These are phyloP conservation scores for Phaeosphaeriaceae sp. DNA, from an alignment of 2,329 filamentous ascomycete genomes.

Conservation along the genomic window DNA sequence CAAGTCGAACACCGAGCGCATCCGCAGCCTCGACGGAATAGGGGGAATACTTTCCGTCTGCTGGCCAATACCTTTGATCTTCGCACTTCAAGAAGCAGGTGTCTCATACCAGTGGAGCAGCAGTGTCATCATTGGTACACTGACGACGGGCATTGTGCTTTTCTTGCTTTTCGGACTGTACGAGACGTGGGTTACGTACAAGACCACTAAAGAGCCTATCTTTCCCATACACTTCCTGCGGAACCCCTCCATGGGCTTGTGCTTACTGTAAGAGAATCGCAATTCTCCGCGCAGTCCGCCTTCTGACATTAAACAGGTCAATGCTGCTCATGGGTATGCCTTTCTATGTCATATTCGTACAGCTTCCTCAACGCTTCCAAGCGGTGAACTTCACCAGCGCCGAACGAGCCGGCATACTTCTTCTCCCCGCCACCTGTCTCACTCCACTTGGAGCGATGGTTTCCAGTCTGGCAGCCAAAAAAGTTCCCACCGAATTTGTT, in stretches of 20 bases:
- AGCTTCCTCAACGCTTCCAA: constrained; percentile 44
- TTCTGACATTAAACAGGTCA: constrained; percentile 15
- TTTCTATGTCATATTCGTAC: constrained; percentile 37
- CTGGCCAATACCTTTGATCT: constrained; percentile 42
- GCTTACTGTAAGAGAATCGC: constrained; percentile 25
- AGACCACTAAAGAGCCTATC: constrained; percentile 31
- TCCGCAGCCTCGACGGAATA: constrained; percentile 35
- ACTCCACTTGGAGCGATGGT: constrained; percentile 38
- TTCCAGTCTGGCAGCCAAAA: constrained; percentile 26
- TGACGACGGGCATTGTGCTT: constrained; percentile 30
- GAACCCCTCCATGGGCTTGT: constrained; percentile 29
- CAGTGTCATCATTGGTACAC: constrained; percentile 37
- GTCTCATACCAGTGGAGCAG: constrained; percentile 33
- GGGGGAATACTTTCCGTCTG: constrained; percentile 38
- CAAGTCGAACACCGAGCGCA: constrained; percentile 34
- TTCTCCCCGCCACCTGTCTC: constrained; percentile 35
- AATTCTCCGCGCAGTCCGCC: neutral
- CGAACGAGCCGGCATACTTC: constrained; percentile 38
- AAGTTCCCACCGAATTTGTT: constrained; percentile 26
- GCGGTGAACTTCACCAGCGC: constrained; percentile 39
- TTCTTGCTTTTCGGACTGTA: constrained; percentile 35
- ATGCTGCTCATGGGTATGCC: constrained; percentile 39
- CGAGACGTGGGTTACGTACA: constrained; percentile 36
- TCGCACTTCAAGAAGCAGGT: constrained; percentile 40
- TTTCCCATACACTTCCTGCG: constrained; percentile 37